These are phyloP conservation scores for Fusarium transvaalense DNA, from an alignment of 2,329 filamentous ascomycete genomes.

Conservation along the genomic window DNA sequence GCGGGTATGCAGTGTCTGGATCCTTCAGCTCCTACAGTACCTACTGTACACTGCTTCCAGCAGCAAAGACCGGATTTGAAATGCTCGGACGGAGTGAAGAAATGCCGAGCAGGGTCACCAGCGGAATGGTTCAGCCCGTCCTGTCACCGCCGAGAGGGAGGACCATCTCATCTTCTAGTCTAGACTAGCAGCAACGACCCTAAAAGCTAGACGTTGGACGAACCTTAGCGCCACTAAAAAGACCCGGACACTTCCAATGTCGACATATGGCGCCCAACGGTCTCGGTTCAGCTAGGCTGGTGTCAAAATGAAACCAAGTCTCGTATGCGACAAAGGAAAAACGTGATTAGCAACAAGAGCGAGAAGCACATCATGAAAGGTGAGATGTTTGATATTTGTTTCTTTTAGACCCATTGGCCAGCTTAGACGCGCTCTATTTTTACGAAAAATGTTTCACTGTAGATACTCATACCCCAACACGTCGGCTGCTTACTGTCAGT, in stretches of 20 bases:
- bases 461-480: constrained; percentile 2
- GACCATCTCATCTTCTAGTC: constrained; percentile 28
- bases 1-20: background rate
- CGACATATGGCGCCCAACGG: constrained; percentile 31
- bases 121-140: constrained; percentile 37
- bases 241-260: constrained; percentile 7
- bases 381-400: background rate
- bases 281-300: constrained; percentile 44
- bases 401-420: constrained; percentile 10
- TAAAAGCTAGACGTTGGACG: constrained; percentile 6
- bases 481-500: background rate
- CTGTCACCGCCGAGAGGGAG: constrained; percentile 16
- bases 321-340: background rate
- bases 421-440: constrained; percentile 5
- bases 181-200: constrained; percentile 6
- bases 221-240: constrained; percentile 25
- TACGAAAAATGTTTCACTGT: constrained; percentile 1
- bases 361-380: background rate
- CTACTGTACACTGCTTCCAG: background rate
- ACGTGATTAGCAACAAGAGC: background rate
- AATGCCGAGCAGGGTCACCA: constrained; percentile 30
- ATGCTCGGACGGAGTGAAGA: constrained; percentile 17
- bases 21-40: constrained; percentile 9
- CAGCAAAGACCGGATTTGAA: background rate
- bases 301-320: constrained; percentile 13